phyloP scores from a whole-genome alignment of 495 filamentous ascomycete species.

The Hypoxylon lienhwacheense region DNA sequence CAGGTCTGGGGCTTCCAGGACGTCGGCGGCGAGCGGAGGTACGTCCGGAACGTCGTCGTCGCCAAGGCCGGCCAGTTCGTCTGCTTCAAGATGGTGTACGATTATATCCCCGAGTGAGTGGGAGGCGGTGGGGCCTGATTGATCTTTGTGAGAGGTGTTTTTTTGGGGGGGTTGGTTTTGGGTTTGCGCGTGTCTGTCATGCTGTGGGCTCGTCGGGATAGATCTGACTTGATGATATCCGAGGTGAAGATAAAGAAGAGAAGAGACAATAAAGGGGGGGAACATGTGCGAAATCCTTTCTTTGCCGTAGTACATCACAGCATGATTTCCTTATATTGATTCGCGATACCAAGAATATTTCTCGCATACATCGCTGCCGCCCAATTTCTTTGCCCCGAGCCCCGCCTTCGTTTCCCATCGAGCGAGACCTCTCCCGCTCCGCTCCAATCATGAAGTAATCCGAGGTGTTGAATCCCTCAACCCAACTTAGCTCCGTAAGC shows the following conservation, averaged over 20 bases:
- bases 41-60: slow-evolving; percentile 67
- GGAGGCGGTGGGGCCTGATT: too few relatives aligned
- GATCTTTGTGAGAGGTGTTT: too few relatives aligned
- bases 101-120: slow-evolving; percentile 46
- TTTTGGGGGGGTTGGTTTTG: too few relatives aligned
- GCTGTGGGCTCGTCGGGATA: too few relatives aligned
- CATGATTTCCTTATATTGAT: neutral
- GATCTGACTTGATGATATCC: too few relatives aligned
- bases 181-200: too few relatives aligned
- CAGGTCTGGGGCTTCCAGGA: slow-evolving; percentile 60
- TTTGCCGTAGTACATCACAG: too few relatives aligned
- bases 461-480: slow-evolving; percentile 31
- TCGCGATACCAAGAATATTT: neutral
- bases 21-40: slow-evolving; percentile 60
- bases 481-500: neutral
- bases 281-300: too few relatives aligned
- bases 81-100: slow-evolving; percentile 72
- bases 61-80: slow-evolving; percentile 64
- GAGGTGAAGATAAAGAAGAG: too few relatives aligned
- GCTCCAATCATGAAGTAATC: neutral
- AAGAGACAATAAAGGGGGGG: too few relatives aligned
- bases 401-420: slow-evolving; percentile 2
- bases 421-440: neutral
- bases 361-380: neutral
- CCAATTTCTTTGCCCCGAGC: neutral